Percentiles rank a stretch among this genome's conserved stretches.
Conservation (phyloP, 129 eudicot species). For the Escallonia herrerae region DNA sequence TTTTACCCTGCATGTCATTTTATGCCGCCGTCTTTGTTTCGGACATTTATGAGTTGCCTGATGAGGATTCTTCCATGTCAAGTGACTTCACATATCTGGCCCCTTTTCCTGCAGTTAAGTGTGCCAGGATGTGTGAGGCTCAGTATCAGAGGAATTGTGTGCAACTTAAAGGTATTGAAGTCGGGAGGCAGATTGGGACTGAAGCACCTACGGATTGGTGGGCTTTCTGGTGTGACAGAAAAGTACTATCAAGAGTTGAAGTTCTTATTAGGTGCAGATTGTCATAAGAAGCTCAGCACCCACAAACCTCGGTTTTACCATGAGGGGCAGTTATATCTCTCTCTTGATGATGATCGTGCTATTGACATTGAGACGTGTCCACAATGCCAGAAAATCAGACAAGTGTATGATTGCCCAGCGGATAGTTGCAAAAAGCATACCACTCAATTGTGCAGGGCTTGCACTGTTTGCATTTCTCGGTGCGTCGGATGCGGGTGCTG, state of each 20-base stretch:
- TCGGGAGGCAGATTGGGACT: constrained; percentile 27
- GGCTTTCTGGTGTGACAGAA: constrained; percentile 26
- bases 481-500: constrained; percentile 65
- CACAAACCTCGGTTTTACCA: constrained; percentile 46
- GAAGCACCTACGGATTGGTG: constrained; percentile 49
- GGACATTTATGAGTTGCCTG: neutral
- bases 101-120: constrained; percentile 47
- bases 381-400: constrained; percentile 42
- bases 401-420: constrained; percentile 62
- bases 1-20: neutral
- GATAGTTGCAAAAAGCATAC: constrained; percentile 34
- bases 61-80: neutral
- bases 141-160: constrained; percentile 35
- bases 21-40: neutral
- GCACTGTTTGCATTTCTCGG: constrained; percentile 49
- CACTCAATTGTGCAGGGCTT: constrained; percentile 44
- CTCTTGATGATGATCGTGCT: constrained; percentile 63
- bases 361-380: constrained; percentile 74
- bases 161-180: constrained; percentile 36
- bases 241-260: constrained; percentile 46
- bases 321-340: constrained; percentile 40
- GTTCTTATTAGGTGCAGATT: constrained; percentile 22
- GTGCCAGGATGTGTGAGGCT: constrained; percentile 52
- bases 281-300: constrained; percentile 14
- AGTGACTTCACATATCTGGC: constrained; percentile 2